Conservation (phyloP, 1,284 basidiomycete genomes). For the Rhodotorula sp. region DNA sequence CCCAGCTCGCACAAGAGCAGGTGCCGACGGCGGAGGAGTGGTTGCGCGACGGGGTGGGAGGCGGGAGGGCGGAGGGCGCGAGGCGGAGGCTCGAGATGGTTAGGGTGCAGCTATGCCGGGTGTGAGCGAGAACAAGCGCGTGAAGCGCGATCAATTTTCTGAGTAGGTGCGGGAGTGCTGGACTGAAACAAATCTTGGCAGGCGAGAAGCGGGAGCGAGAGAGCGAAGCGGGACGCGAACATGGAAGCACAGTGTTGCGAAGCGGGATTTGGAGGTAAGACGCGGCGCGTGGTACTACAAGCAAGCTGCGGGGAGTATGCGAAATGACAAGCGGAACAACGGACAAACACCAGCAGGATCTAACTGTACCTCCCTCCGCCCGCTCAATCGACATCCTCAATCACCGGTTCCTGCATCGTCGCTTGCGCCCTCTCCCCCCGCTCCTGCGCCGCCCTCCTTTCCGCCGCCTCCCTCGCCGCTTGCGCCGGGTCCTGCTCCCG, state of each 20-base stretch:
- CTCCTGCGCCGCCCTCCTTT: constrained; percentile 5
- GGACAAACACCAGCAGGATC: too few species aligned
- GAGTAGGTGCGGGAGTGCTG: neutral
- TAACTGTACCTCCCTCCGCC: neutral
- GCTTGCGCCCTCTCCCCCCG: neutral
- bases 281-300: neutral
- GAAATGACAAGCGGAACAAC: neutral
- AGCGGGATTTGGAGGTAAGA: neutral
- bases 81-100: neutral
- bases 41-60: neutral
- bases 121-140: neutral
- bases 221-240: too few species aligned
- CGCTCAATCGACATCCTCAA: constrained; percentile 29
- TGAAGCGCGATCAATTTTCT: neutral
- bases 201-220: too few species aligned
- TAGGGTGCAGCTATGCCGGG: neutral
- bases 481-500: neutral
- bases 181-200: too few species aligned
- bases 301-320: neutral
- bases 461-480: constrained; percentile 29
- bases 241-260: too few species aligned
- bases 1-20: too few species aligned
- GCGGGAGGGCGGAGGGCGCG: neutral
- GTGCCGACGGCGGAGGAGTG: too few species aligned
- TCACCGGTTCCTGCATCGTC: neutral